Conservation (phyloP, 768 basidiomycete species). For the Pleurotus citrinopileatus region DNA sequence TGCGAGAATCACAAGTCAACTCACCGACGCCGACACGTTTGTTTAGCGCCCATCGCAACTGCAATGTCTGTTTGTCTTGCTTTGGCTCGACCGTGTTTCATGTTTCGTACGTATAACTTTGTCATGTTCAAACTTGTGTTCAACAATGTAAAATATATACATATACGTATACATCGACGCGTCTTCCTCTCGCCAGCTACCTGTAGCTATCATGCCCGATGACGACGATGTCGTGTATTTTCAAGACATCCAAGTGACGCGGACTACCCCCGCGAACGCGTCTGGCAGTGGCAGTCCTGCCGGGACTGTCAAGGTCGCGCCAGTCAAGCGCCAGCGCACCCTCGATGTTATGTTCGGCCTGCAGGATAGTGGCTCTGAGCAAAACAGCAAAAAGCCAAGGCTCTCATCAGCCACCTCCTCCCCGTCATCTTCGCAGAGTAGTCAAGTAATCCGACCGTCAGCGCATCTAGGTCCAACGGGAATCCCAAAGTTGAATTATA, state of each 20-base stretch:
- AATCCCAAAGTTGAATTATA: conserved; percentile 49
- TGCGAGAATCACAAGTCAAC: no score
- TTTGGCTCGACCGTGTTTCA: no score
- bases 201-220: conserved; percentile 5
- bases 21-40: neutral
- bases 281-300: conserved; percentile 8
- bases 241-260: conserved; percentile 37
- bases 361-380: conserved; percentile 28
- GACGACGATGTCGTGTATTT: conserved; percentile 33
- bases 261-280: conserved; percentile 10
- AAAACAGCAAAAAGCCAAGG: conserved; percentile 47
- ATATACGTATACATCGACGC: no score
- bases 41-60: no score
- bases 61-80: neutral
- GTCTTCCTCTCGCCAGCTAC: neutral
- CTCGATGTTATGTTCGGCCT: conserved; percentile 61
- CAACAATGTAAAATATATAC: no score
- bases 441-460: conserved; percentile 12
- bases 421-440: conserved; percentile 17
- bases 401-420: conserved; percentile 22
- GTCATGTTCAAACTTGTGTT: no score
- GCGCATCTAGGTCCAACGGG: conserved; percentile 12
- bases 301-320: conserved; percentile 14
- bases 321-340: conserved; percentile 57
- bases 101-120: no score